These are phyloP conservation scores for Phaffia tasmanica DNA, from an alignment of 768 basidiomycete species.

Conservation along the genomic window DNA sequence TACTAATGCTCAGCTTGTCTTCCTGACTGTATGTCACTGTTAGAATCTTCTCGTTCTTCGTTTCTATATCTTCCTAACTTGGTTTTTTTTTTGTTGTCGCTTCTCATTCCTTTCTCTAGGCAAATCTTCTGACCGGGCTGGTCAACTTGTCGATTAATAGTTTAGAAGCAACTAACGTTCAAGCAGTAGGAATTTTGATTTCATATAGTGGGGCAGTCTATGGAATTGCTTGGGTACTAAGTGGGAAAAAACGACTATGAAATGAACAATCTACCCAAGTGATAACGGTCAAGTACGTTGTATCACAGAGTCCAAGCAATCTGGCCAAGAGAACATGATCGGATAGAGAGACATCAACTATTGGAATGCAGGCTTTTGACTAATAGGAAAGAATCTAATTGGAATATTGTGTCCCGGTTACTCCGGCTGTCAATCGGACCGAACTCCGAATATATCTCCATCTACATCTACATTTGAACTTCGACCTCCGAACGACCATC, in stretches of 20 bases:
- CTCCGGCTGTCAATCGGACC: too few relatives aligned
- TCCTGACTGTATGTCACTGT: slow-evolving; percentile 60
- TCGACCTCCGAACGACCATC: too few relatives aligned
- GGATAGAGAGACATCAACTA: too few relatives aligned
- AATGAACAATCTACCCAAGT: neutral
- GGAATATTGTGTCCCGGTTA: too few relatives aligned
- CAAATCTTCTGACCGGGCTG: slow-evolving; percentile 74
- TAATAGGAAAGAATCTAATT: too few relatives aligned
- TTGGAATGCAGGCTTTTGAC: too few relatives aligned
- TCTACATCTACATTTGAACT: too few relatives aligned
- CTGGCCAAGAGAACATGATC: too few relatives aligned
- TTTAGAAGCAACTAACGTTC: slow-evolving; percentile 56
- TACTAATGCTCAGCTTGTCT: slow-evolving; percentile 62
- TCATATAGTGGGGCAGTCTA: slow-evolving; percentile 54
- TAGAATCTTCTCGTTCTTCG: neutral
- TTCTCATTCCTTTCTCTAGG: slow-evolving; percentile 43
- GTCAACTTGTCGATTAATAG: slow-evolving; percentile 69
- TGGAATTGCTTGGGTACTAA: slow-evolving; percentile 51
- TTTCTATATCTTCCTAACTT: neutral
- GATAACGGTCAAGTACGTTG: too few relatives aligned
- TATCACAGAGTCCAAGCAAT: too few relatives aligned
- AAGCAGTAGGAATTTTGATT: slow-evolving; percentile 54
- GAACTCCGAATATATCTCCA: too few relatives aligned
- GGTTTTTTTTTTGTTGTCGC: slow-evolving; percentile 3
- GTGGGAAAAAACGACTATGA: slow-evolving; percentile 1